Evolutionary conservation across 1,284 basidiomycete genomes (phyloP).

Genomic region (Lentinula novae-zelandiae): DNA sequence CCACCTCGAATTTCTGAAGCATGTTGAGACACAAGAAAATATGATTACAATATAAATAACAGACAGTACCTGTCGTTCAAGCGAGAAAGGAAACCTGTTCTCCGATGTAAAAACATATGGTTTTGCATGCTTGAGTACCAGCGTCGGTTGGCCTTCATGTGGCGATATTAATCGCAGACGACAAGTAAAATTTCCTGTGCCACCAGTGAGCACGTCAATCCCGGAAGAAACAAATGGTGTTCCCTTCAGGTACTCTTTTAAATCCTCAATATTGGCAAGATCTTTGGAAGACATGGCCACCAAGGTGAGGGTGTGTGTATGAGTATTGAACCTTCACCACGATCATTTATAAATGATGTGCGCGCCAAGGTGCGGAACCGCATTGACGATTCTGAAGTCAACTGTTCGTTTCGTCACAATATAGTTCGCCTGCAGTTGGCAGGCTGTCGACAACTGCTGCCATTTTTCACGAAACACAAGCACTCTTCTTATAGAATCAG

Average conservation of each 20-base stretch:
- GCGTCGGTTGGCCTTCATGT: conserved; percentile 36
- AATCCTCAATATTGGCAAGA: conserved; percentile 31
- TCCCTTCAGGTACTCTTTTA: conserved; percentile 33
- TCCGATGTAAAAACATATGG: conserved; percentile 30
- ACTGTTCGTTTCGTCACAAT: too few relatives aligned
- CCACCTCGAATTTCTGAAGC: conserved; percentile 44
- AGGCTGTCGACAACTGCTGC: too few relatives aligned
- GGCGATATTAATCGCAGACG: conserved; percentile 39
- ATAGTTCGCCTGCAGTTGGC: too few relatives aligned
- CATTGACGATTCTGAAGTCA: too few relatives aligned
- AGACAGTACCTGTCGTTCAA: conserved; percentile 49
- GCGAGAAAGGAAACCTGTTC: conserved; percentile 31
- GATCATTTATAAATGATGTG: neutral
- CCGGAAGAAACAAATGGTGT: conserved; percentile 35
- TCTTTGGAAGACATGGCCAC: conserved; percentile 17
- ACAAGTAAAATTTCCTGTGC: conserved; percentile 50
- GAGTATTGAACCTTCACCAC: neutral
- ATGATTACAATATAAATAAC: neutral
- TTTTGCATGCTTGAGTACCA: conserved; percentile 56
- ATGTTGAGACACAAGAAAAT: neutral
- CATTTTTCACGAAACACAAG: too few relatives aligned
- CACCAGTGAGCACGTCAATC: conserved; percentile 41
- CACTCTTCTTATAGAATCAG: neutral
- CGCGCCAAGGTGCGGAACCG: too few relatives aligned
- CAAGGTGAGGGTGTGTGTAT: neutral